Evolutionary conservation across 1,139 yeast genomes (phyloP).

Genomic region (Yarrowia galli): DNA sequence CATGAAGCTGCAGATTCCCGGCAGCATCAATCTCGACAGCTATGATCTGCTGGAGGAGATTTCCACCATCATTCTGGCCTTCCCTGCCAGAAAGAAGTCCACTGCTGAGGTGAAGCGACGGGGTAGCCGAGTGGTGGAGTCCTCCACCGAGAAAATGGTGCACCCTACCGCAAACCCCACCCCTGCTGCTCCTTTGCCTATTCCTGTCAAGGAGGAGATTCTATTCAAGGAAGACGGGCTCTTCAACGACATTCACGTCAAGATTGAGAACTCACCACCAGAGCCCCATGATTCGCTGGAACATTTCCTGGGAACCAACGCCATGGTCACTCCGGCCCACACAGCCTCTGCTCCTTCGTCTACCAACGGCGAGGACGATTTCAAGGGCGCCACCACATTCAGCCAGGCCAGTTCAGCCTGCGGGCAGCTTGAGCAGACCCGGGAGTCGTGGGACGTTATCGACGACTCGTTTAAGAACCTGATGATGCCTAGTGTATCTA

Average conservation of each 20-base stretch:
- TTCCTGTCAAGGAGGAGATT: slow-evolving; percentile 23
- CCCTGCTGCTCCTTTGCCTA: slow-evolving; percentile 2
- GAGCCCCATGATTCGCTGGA: slow-evolving; percentile 14
- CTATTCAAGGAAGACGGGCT: slow-evolving; percentile 13
- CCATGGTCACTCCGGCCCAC: slow-evolving; percentile 36
- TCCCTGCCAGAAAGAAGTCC: slow-evolving; percentile 25
- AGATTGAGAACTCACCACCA: slow-evolving; percentile 26
- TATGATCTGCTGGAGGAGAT: slow-evolving; percentile 36
- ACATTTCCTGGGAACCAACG: slow-evolving; percentile 12
- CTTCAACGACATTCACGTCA: slow-evolving; percentile 2
- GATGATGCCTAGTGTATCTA: slow-evolving; percentile 2
- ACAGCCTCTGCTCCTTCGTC: slow-evolving; percentile 34
- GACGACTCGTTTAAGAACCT: slow-evolving; percentile 31
- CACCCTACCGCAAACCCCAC: background rate
- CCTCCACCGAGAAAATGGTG: background rate
- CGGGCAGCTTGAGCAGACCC: slow-evolving; percentile 32
- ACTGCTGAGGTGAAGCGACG: slow-evolving; percentile 18
- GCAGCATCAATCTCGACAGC: slow-evolving; percentile 40
- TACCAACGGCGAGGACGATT: slow-evolving; percentile 33
- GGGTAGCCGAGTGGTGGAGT: slow-evolving; percentile 3
- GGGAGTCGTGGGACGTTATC: slow-evolving; percentile 26
- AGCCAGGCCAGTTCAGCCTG: slow-evolving; percentile 30
- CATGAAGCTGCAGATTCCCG: slow-evolving; percentile 46
- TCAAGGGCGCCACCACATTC: slow-evolving; percentile 13
- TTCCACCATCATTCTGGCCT: slow-evolving; percentile 28